Conservation (phyloP, 2,329 filamentous ascomycete species). For the Sporothrix euskadiensis region DNA sequence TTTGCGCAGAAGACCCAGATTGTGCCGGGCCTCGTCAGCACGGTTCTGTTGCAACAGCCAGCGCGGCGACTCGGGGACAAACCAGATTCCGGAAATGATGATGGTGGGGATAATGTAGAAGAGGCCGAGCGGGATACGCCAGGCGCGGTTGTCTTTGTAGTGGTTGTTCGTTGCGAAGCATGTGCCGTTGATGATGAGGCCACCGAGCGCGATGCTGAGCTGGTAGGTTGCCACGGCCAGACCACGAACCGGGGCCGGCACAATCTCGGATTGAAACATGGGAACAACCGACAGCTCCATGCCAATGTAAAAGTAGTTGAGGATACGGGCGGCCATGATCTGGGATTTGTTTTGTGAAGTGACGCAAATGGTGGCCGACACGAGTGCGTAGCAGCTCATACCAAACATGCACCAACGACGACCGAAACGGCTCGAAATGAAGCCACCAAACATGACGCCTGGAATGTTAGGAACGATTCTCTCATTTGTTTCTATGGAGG, state of each 20-base stretch:
- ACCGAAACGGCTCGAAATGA: constrained; percentile 39
- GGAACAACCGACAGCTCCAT: constrained; percentile 45
- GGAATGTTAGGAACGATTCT: background rate
- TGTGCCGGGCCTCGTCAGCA: constrained; percentile 22
- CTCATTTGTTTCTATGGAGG: too few relatives aligned
- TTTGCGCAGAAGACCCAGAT: constrained; percentile 25
- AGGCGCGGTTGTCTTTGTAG: constrained; percentile 37
- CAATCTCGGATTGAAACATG: constrained; percentile 41
- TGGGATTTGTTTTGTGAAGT: constrained; percentile 38
- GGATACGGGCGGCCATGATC: constrained; percentile 41
- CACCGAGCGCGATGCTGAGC: constrained; percentile 37
- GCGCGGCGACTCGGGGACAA: constrained; percentile 29
- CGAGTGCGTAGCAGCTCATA: constrained; percentile 43
- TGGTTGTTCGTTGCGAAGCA: constrained; percentile 39
- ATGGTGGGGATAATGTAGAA: constrained; percentile 31
- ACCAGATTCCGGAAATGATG: constrained; percentile 19
- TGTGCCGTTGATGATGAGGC: constrained; percentile 34
- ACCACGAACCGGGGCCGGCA: constrained; percentile 38
- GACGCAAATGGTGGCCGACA: constrained; percentile 39
- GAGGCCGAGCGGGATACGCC: constrained; percentile 40
- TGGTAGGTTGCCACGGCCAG: constrained; percentile 43
- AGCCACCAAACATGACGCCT: constrained; percentile 38
- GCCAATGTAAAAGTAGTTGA: constrained; percentile 45
- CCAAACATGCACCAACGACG: constrained; percentile 42
- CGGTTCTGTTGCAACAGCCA: constrained; percentile 27